Evolutionary conservation across 768 basidiomycete genomes (phyloP), one percentile per base, ranked within the genome.

Genomic region (Mycena albidolilacea): DNA sequence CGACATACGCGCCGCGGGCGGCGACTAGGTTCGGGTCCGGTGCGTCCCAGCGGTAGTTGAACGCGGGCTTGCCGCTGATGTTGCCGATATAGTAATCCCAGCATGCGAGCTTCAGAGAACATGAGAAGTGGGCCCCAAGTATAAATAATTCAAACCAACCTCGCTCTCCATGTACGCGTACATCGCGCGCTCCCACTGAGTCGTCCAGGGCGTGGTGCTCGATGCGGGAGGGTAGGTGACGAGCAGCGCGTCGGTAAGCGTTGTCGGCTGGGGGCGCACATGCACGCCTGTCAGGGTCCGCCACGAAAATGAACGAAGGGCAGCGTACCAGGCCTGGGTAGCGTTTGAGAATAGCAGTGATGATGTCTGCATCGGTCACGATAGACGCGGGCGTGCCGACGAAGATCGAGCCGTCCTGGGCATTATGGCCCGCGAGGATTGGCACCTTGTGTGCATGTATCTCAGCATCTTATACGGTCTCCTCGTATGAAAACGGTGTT

Each of bases 101-200:
- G 74, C 71, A 67, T 0, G 10, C 71, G 14, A 75, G 67, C 74
- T 75, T 8, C 38, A n/a, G 14, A 21, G 10, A 62, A 5, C 11
- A 43, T 43, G 63, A 39, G 46, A n/a, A 1, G 0, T 8, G 21
- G 21, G 8, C 41, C 41, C 38, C 48, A 5, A 7, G 52, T 30
- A 19, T 8, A n/a, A 7, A 54, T 3, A 12, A 21, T 21, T 54
- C 38, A 3, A 11, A 21, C 69, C 17, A 11, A 69, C 71, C 71
- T 77, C 76, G 68, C 76, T 77, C 63, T 77, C 76, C 71, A 68
- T 67, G 64, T 77, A 77, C 52, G 76, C 76, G 59, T 75, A 77
- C 76, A 77, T 77, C 9, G 76, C 76, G 21, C 76, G 76, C 52
- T 77, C 76, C 76, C 76, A 77, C 39, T 77, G 76, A 5, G 74